phyloP scores from a whole-genome alignment of 495 filamentous ascomycete species.

The Trichoderma parareesei region DNA sequence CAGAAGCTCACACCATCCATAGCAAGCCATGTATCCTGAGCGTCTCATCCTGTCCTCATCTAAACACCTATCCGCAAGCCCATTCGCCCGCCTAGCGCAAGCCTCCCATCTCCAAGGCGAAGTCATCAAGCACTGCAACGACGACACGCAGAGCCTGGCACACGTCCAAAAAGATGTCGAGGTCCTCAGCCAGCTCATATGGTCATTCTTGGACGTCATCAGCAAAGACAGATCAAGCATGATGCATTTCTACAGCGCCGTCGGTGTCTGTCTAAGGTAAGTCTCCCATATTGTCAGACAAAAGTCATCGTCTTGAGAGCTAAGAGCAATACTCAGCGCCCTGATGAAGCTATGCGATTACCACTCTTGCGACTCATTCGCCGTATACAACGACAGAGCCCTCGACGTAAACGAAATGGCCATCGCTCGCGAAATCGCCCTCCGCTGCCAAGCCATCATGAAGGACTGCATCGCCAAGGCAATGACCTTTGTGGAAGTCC shows the following conservation, averaged over 20 bases:
- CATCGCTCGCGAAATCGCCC: background rate
- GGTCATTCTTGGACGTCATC: background rate
- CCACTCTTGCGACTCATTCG: constrained; percentile 1
- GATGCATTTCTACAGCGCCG: constrained; percentile 3
- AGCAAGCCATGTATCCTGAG: background rate
- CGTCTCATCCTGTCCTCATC: background rate
- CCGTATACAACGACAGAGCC: background rate
- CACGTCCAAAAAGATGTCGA: background rate
- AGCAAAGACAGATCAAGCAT: constrained; percentile 1
- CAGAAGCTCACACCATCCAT: background rate
- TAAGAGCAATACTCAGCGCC: background rate
- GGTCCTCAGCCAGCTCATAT: background rate
- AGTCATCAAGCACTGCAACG: constrained; percentile 1
- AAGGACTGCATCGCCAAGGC: background rate
- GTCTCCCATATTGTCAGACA: background rate
- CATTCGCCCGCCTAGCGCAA: background rate
- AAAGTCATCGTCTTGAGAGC: background rate
- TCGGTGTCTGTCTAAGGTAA: constrained; percentile 1
- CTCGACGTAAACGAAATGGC: background rate
- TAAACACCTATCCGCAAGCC: background rate
- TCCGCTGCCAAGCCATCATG: background rate
- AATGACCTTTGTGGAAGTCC: background rate
- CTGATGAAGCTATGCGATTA: constrained; percentile 1
- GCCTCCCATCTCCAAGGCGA: background rate
- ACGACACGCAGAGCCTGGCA: background rate